Evolutionary conservation across 129 eudicot species (phyloP).

Genomic region (Flaveria trinervia): DNA sequence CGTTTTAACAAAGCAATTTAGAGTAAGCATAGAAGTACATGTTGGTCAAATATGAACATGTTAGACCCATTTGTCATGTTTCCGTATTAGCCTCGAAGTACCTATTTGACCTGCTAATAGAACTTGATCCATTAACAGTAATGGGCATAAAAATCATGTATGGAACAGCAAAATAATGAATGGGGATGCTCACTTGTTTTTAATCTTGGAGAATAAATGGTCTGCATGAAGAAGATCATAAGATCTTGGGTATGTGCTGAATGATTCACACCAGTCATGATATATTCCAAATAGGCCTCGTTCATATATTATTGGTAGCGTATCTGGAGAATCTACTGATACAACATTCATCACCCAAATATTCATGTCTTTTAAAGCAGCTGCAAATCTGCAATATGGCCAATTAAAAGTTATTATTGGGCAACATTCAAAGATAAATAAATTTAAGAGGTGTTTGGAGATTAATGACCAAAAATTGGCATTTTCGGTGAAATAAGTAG

Average conservation of each 20-base stretch:
- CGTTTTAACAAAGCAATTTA: background rate
- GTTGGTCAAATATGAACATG: too few species aligned
- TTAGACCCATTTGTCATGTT: background rate
- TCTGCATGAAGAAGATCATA: slow-evolving; percentile 96
- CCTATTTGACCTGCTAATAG: background rate
- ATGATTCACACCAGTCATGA: slow-evolving; percentile 94
- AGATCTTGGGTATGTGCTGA: slow-evolving; percentile 89
- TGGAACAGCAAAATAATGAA: slow-evolving; percentile 12
- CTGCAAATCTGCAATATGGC: slow-evolving; percentile 70
- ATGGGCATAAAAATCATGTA: background rate
- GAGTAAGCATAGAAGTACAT: too few species aligned
- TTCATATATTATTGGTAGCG: slow-evolving; percentile 80
- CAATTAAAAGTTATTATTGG: slow-evolving; percentile 12
- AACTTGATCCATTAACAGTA: background rate
- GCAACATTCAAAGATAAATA: slow-evolving; percentile 4
- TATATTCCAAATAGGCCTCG: slow-evolving; percentile 90
- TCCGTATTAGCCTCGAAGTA: background rate
- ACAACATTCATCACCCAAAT: slow-evolving; percentile 91
- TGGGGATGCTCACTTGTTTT: slow-evolving; percentile 48
- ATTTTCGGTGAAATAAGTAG: background rate
- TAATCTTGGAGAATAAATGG: slow-evolving; percentile 82
- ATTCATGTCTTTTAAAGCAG: slow-evolving; percentile 70
- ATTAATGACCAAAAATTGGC: background rate
- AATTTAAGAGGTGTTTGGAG: background rate
- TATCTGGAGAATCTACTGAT: slow-evolving; percentile 71